Evolutionary conservation across 2,329 filamentous ascomycete species (phyloP).

Genomic region (Zymoseptoria passerinii): DNA sequence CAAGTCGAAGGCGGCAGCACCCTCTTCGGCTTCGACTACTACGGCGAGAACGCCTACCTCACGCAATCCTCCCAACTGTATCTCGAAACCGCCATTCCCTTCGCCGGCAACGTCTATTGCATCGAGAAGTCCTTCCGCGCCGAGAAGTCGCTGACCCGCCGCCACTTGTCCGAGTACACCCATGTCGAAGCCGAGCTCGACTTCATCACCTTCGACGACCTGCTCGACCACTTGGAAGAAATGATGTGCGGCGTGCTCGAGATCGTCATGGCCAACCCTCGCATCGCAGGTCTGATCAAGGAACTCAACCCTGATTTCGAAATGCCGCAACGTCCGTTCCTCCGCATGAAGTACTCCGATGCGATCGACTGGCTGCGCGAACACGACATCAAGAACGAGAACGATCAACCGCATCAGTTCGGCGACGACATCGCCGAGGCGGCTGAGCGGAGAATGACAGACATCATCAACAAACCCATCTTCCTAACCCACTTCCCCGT

Average conservation of each 20-base stretch:
- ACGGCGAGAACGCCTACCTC: conserved; percentile 81
- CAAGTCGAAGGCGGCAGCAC: conserved; percentile 90
- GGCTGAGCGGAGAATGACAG: conserved; percentile 93
- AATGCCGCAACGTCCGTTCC: conserved; percentile 74
- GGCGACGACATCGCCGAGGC: conserved; percentile 98
- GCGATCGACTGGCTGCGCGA: conserved; percentile 90
- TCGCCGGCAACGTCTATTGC: conserved; percentile 90
- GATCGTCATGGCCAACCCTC: conserved; percentile 62
- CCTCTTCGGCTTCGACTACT: conserved; percentile 83
- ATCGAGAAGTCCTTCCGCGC: conserved; percentile 98
- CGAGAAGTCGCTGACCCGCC: conserved; percentile 88
- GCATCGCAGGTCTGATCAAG: conserved; percentile 64
- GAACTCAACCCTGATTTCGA: conserved; percentile 86
- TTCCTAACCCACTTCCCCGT: conserved; percentile 95
- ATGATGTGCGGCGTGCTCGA: conserved; percentile 83
- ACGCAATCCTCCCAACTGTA: conserved; percentile 97
- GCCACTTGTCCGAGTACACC: conserved; percentile 92
- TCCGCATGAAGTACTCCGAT: conserved; percentile 89
- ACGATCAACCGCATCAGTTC: conserved; percentile 80
- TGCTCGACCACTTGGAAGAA: conserved; percentile 78
- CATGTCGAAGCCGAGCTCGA: conserved; percentile 95
- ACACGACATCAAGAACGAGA: conserved; percentile 87
- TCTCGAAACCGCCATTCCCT: conserved; percentile 86
- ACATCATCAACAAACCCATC: conserved; percentile 90
- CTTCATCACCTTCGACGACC: conserved; percentile 86